Base-by-base conservation (phyloP, 768 basidiomycete species). In the Russula olivacea region DNA sequence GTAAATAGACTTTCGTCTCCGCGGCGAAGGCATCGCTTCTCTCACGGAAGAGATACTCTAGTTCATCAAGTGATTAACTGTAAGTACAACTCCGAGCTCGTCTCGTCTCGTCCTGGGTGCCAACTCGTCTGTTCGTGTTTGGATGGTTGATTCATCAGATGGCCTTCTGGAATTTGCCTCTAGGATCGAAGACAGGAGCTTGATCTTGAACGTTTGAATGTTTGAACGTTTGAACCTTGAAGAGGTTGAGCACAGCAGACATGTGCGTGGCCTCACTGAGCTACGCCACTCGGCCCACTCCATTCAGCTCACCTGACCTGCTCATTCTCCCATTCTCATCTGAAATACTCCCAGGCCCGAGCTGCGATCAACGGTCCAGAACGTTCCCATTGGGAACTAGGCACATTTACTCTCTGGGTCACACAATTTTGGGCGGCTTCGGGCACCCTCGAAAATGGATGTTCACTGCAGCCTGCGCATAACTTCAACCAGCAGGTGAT, bases 181-280 rank as follows among this genome's bases (percentile, higher is more conserved):
- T 17, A 51, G 36, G 41, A 50, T 38, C 6, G 15, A 17, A 41
- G 15, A 30, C 8, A 57, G 43, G 43, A 30, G 14, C 7, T 15
- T 21, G 30, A 45, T 10, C 34, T 28, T 25, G 40, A 8, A 32
- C 11, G 28, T 10, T 32, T n/a, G 40, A 8, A 32, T 6, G 28
- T 10, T 32, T n/a, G 58, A 51, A 32, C n/a, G 17, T n/a, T 30
- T 52, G 58, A 52, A 52, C 50, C 19, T 43, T n/a, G 38, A 58
- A 38, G n/a, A 51, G 8, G 12, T 49, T 25, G 36, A 50, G 14
- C 19, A 14, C 4, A 15, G 45, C 32, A 23, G 28, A 30, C 41
- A 56, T 32, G 55, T 56, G 55, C 41, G 41, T 56, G 11, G 55
- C 15, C 28, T 38, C 12, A 36, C 8, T 25, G 36, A 23, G 58